A percentile compares a stretch with the other conserved stretches of the same genome.
Evolutionary conservation across 2,329 filamentous ascomycete species (phyloP).

Genomic region (Fusarium pseudocircinatum): DNA sequence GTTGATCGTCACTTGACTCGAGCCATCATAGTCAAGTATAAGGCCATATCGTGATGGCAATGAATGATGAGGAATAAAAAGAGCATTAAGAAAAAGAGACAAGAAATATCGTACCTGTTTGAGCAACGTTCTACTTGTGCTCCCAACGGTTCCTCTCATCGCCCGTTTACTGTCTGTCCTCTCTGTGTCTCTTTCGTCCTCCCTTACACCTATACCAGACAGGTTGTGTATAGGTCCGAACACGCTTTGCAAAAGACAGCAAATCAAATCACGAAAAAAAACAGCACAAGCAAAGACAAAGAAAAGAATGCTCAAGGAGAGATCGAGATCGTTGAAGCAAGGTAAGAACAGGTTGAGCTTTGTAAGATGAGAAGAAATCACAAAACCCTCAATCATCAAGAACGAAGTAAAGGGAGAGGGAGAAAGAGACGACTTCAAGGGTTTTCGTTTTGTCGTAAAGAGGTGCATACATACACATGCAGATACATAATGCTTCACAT

Average conservation of each 20-base stretch:
- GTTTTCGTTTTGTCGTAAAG: not conserved
- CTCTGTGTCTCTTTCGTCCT: not conserved
- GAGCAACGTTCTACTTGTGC: conserved; percentile 24
- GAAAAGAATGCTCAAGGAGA: not conserved
- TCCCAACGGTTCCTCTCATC: conserved; percentile 22
- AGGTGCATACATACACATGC: not conserved
- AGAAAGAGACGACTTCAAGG: not conserved
- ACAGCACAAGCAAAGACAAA: conserved; percentile 17
- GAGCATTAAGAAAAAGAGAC: not conserved
- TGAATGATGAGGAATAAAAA: not conserved
- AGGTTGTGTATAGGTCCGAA: conserved; percentile 5
- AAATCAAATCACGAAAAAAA: conserved; percentile 6
- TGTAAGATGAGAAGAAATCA: conserved; percentile 1
- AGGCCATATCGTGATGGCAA: not conserved
- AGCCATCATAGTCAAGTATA: not conserved
- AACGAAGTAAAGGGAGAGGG: conserved; percentile 13
- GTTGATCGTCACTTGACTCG: not conserved
- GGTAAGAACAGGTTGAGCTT: not conserved
- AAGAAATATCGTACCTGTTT: conserved; percentile 25
- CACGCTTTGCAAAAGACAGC: not conserved
- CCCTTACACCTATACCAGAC: not conserved
- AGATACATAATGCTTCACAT: conserved; percentile 1
- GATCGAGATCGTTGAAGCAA: conserved; percentile 4
- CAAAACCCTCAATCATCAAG: not conserved
- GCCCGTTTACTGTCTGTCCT: not conserved